These are phyloP conservation scores for Gastrodia elata DNA, from an alignment of 106 monocot species.

Conservation along the genomic window DNA sequence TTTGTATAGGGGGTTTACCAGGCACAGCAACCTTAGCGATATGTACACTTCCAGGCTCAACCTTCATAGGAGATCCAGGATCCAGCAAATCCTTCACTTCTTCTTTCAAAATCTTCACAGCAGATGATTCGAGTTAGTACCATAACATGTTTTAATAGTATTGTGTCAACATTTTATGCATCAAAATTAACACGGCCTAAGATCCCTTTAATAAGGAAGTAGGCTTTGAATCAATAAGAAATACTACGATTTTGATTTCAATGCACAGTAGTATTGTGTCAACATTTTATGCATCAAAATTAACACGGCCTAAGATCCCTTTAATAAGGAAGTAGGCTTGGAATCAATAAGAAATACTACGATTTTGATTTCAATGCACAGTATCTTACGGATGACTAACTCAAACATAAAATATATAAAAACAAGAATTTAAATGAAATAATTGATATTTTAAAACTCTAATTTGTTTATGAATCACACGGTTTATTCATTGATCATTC, in stretches of 20 bases:
- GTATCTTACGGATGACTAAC: background rate
- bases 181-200: background rate
- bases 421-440: no score
- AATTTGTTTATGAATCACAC: background rate
- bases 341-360: background rate
- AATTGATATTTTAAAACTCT: background rate
- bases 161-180: background rate
- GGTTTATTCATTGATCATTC: background rate
- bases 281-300: background rate
- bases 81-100: slow-evolving; percentile 95
- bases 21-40: slow-evolving; percentile 44
- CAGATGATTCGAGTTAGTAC: slow-evolving; percentile 6
- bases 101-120: slow-evolving; percentile 89
- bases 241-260: background rate
- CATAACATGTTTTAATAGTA: background rate
- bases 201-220: background rate
- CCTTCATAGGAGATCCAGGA: slow-evolving; percentile 36
- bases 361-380: background rate
- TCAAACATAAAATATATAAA: no score
- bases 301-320: background rate
- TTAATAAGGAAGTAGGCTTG: background rate
- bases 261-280: background rate
- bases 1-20: slow-evolving; percentile 86
- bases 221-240: background rate
- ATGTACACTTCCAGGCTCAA: slow-evolving; percentile 57